Evolutionary conservation across 352 stramenopile genomes (phyloP).

Genomic region (Globisporangium echinulatum): DNA sequence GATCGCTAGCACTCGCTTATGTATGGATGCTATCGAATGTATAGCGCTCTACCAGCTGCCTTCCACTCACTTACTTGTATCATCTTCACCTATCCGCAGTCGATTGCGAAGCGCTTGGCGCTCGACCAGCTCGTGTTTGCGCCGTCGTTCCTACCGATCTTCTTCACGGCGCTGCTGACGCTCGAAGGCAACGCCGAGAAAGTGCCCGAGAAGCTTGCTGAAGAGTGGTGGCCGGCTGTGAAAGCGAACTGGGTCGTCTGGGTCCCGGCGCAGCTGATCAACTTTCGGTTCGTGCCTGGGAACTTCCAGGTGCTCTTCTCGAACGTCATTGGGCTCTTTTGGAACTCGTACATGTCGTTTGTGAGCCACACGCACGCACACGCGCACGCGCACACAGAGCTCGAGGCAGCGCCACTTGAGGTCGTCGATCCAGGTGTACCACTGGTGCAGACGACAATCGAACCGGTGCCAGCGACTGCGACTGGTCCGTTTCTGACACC

Average conservation of each 20-base stretch:
- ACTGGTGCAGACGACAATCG: neutral
- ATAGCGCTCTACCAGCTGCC: too few species aligned
- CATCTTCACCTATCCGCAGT: neutral
- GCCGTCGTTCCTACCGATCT: slow-evolving; percentile 61
- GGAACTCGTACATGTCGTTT: slow-evolving; percentile 81
- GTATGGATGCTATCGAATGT: neutral
- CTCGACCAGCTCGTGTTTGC: slow-evolving; percentile 79
- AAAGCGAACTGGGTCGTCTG: slow-evolving; percentile 80
- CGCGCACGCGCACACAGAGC: neutral
- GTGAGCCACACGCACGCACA: slow-evolving; percentile 42
- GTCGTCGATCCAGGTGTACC: too few species aligned
- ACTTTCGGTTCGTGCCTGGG: slow-evolving; percentile 73
- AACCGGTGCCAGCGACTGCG: neutral
- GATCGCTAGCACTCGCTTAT: neutral
- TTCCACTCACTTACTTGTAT: neutral
- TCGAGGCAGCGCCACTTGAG: neutral
- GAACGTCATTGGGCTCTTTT: slow-evolving; percentile 75
- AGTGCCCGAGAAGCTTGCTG: slow-evolving; percentile 54
- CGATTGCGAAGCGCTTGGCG: slow-evolving; percentile 58
- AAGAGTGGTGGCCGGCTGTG: slow-evolving; percentile 73
- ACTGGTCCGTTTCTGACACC: neutral
- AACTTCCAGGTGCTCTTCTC: slow-evolving; percentile 80
- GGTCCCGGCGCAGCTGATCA: slow-evolving; percentile 75
- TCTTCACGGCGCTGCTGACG: slow-evolving; percentile 61
- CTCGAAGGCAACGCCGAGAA: slow-evolving; percentile 45